Conservation (phyloP, 352 stramenopile genomes). For the Phytopythium mirpurense region DNA sequence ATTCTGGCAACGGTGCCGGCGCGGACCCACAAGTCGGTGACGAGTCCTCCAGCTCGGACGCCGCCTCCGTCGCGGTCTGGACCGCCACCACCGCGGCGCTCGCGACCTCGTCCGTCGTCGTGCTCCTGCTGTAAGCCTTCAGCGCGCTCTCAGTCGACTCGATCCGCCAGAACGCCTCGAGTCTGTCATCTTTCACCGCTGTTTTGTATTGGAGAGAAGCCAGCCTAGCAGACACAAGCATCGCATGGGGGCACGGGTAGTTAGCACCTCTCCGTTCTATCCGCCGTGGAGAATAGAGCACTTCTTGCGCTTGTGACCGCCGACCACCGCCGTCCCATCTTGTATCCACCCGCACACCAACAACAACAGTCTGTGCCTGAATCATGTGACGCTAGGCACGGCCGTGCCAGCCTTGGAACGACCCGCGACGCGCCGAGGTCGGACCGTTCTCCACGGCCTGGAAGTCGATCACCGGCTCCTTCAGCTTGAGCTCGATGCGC, state of each 20-base stretch:
- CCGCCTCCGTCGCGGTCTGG: background rate
- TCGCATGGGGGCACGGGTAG: background rate
- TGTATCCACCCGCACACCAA: too few relatives aligned
- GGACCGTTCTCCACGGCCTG: background rate
- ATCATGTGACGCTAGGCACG: background rate
- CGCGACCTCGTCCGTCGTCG: background rate
- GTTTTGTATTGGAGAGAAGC: constrained; percentile 1
- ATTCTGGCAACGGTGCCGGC: background rate
- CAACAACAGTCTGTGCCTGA: background rate
- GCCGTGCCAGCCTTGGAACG: constrained; percentile 7
- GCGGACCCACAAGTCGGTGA: background rate
- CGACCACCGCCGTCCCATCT: too few relatives aligned
- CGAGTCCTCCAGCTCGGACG: background rate
- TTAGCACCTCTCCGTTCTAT: background rate
- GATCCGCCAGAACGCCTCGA: background rate
- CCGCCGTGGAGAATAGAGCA: constrained; percentile 2
- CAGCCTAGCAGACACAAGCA: background rate
- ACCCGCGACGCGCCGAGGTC: constrained; percentile 16
- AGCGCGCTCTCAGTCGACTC: background rate
- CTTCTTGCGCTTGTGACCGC: background rate
- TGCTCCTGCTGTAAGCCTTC: background rate
- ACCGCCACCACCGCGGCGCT: background rate
- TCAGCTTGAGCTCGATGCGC: constrained; percentile 52
- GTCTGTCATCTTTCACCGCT: background rate
- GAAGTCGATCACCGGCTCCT: constrained; percentile 49